Conservation (phyloP, 2,329 filamentous ascomycete species). For the Sphaerulina populicola region DNA sequence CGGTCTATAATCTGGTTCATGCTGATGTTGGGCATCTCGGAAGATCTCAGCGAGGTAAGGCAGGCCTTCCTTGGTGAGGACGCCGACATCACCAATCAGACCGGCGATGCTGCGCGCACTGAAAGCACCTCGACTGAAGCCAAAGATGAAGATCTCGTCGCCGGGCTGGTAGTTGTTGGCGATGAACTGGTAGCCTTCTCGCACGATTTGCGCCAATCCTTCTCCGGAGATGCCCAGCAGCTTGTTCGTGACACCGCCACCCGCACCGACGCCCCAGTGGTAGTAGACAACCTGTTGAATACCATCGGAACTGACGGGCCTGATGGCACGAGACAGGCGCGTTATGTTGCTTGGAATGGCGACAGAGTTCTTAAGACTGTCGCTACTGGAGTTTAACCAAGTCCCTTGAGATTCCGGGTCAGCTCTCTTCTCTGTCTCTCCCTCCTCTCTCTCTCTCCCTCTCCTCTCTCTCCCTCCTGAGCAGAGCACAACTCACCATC, state of each 20-base stretch:
- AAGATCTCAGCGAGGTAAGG: constrained; percentile 42
- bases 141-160: constrained; percentile 45
- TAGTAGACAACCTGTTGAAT: constrained; percentile 47
- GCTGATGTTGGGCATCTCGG: constrained; percentile 39
- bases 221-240: constrained; percentile 24
- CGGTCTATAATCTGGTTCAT: constrained; percentile 38
- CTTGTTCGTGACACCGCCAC: constrained; percentile 38
- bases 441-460: not conserved
- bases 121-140: constrained; percentile 43
- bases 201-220: constrained; percentile 36
- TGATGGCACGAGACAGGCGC: constrained; percentile 43
- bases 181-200: constrained; percentile 45
- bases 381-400: constrained; percentile 45
- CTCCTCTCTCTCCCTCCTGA: not conserved
- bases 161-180: constrained; percentile 47
- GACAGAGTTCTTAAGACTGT: constrained; percentile 38
- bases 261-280: constrained; percentile 42
- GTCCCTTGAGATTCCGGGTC: constrained; percentile 28
- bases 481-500: constrained; percentile 17
- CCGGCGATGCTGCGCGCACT: constrained; percentile 42
- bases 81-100: constrained; percentile 39
- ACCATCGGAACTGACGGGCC: constrained; percentile 40
- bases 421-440: not conserved
- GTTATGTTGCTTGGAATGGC: constrained; percentile 45
- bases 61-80: constrained; percentile 43